These are phyloP conservation scores for Malassezia furfur DNA, from an alignment of 1,284 basidiomycete genomes.

Conservation along the genomic window DNA sequence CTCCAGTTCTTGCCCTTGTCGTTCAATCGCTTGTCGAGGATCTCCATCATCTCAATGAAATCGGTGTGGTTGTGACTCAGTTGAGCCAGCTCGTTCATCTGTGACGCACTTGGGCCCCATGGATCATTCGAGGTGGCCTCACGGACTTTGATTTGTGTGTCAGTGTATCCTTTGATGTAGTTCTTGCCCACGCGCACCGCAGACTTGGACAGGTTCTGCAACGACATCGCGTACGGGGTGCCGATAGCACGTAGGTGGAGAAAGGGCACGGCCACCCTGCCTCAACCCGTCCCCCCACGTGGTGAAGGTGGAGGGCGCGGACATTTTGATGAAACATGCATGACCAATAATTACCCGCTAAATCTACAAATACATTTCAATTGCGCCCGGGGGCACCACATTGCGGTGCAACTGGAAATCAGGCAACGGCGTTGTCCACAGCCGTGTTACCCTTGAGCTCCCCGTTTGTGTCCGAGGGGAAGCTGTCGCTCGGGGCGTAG, in stretches of 20 bases:
- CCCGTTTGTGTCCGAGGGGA: not conserved
- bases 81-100: slow-evolving; percentile 97
- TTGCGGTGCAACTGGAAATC: not conserved
- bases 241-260: not conserved
- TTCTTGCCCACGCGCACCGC: slow-evolving; percentile 47
- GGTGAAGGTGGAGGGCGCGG: too few relatives aligned
- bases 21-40: slow-evolving; percentile 96
- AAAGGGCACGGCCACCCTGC: not conserved
- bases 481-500: not conserved
- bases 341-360: too few relatives aligned
- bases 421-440: not conserved
- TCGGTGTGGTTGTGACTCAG: slow-evolving; percentile 95
- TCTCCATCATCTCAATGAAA: slow-evolving; percentile 99
- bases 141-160: slow-evolving; percentile 80
- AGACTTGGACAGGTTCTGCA: slow-evolving; percentile 45
- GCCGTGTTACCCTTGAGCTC: not conserved
- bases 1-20: slow-evolving; percentile 99
- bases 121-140: slow-evolving; percentile 99
- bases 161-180: slow-evolving; percentile 45
- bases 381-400: too few relatives aligned
- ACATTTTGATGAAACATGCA: too few relatives aligned
- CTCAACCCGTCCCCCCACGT: too few relatives aligned
- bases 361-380: too few relatives aligned
- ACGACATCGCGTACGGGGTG: slow-evolving; percentile 23
- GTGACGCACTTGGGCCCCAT: slow-evolving; percentile 90